Percentiles rank a stretch among this genome's conserved stretches.
Conservation (phyloP, 1,284 basidiomycete species). For the Leccinum subrobustum region DNA sequence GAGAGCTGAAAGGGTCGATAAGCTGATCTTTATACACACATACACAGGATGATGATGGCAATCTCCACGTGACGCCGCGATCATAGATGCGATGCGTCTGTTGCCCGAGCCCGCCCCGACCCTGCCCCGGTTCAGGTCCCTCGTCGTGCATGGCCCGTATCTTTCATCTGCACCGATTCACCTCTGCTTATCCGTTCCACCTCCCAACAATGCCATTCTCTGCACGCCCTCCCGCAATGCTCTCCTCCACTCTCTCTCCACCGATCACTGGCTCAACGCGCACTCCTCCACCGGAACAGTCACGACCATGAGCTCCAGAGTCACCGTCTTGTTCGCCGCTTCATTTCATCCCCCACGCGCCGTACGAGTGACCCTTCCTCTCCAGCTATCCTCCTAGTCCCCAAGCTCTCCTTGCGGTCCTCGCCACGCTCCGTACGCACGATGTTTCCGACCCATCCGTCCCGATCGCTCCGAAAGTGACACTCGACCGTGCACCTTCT, state of each 20-base stretch:
- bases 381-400: constrained; percentile 65
- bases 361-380: constrained; percentile 12
- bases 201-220: constrained; percentile 43
- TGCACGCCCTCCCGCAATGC: constrained; percentile 49
- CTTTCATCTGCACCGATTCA: constrained; percentile 57
- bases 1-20: neutral
- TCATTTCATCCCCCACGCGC: constrained; percentile 7
- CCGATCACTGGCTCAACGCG: constrained; percentile 54
- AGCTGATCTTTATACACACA: constrained; percentile 3
- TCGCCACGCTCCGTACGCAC: constrained; percentile 51
- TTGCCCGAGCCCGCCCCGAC: constrained; percentile 26
- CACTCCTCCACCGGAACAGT: constrained; percentile 46
- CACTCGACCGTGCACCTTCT: constrained; percentile 45
- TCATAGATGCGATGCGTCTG: constrained; percentile 19
- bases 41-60: constrained; percentile 22
- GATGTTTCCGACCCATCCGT: constrained; percentile 22
- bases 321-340: constrained; percentile 54
- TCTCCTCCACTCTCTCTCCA: constrained; percentile 43
- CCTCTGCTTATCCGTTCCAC: constrained; percentile 48
- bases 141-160: constrained; percentile 54
- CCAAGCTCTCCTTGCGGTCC: constrained; percentile 53
- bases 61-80: constrained; percentile 15
- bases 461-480: constrained; percentile 35
- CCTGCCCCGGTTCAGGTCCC: constrained; percentile 46
- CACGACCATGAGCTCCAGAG: constrained; percentile 42